Evolutionary conservation across 2,329 filamentous ascomycete genomes (phyloP).

Genomic region (Paradendryphiella salina): DNA sequence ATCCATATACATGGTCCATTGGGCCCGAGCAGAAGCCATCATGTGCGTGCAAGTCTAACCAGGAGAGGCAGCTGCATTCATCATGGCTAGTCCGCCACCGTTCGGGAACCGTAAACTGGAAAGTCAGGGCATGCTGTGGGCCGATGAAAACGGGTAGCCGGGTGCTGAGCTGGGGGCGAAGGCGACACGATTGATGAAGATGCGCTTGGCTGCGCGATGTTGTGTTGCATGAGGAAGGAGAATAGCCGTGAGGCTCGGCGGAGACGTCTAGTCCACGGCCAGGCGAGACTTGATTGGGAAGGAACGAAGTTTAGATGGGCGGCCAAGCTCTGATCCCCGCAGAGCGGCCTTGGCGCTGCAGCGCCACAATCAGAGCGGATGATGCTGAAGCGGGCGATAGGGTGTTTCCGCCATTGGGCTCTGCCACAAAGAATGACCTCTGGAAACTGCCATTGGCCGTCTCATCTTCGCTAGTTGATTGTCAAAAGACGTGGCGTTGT

Average conservation of each 20-base stretch:
- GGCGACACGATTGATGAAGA: conserved; percentile 19
- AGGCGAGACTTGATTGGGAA: conserved; percentile 32
- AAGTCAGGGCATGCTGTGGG: conserved; percentile 10
- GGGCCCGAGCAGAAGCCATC: conserved; percentile 1
- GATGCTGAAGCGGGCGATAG: conserved; percentile 3
- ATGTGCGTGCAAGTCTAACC: conserved; percentile 18
- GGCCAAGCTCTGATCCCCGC: conserved; percentile 17
- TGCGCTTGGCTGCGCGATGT: conserved; percentile 28
- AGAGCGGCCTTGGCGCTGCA: conserved; percentile 20
- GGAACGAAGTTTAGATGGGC: conserved; percentile 25
- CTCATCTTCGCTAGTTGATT: too few relatives aligned
- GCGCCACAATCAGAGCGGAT: conserved; percentile 21
- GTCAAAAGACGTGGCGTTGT: not conserved
- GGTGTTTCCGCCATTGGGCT: conserved; percentile 1
- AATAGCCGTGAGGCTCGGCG: conserved; percentile 20
- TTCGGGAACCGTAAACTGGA: conserved; percentile 22
- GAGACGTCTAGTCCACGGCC: conserved; percentile 17
- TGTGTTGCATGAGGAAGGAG: conserved; percentile 31
- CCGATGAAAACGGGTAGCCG: conserved; percentile 12
- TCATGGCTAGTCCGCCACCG: conserved; percentile 7
- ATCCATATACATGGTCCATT: conserved; percentile 10
- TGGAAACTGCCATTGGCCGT: too few relatives aligned
- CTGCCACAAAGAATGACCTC: too few relatives aligned
- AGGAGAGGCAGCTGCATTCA: conserved; percentile 29
- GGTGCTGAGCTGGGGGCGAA: conserved; percentile 17